Evolutionary conservation across 208 protist genomes (phyloP).

Genomic region (Naegleria lovaniensis): DNA sequence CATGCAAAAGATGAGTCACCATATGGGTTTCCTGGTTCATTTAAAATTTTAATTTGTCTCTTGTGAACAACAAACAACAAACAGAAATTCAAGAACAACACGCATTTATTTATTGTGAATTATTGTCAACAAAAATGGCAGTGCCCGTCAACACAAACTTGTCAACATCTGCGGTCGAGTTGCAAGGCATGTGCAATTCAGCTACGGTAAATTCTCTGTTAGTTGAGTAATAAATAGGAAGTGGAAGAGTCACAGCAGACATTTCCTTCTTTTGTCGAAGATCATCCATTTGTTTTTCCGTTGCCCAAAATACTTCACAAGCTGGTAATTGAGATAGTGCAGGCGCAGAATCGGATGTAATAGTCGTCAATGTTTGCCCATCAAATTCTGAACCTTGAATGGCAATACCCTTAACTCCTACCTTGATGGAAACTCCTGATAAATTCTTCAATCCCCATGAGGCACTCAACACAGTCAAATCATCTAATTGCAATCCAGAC

Average conservation of each 20-base stretch:
- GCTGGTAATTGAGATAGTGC: conserved; percentile 27
- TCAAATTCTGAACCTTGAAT: conserved; percentile 42
- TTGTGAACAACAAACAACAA: no score
- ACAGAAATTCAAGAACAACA: no score
- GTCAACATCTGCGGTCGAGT: not conserved
- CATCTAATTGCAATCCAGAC: conserved; percentile 61
- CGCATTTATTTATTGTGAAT: not conserved
- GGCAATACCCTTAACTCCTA: not conserved
- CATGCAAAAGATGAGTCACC: no score
- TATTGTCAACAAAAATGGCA: not conserved
- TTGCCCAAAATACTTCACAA: conserved; percentile 32
- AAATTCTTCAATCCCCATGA: not conserved
- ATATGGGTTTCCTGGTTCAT: no score
- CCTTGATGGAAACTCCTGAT: not conserved
- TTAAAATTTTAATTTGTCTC: no score
- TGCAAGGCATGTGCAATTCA: not conserved
- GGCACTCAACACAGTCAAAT: conserved; percentile 35
- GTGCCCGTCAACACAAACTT: not conserved
- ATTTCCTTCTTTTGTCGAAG: not conserved
- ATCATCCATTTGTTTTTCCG: conserved; percentile 9
- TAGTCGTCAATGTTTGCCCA: conserved; percentile 11
- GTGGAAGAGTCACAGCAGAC: not conserved
- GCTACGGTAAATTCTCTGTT: not conserved
- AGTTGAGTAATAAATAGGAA: conserved; percentile 16
- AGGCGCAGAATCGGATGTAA: conserved; percentile 19